Conservation (phyloP, 2,329 filamentous ascomycete genomes). For the Colletotrichum spaethianum region DNA sequence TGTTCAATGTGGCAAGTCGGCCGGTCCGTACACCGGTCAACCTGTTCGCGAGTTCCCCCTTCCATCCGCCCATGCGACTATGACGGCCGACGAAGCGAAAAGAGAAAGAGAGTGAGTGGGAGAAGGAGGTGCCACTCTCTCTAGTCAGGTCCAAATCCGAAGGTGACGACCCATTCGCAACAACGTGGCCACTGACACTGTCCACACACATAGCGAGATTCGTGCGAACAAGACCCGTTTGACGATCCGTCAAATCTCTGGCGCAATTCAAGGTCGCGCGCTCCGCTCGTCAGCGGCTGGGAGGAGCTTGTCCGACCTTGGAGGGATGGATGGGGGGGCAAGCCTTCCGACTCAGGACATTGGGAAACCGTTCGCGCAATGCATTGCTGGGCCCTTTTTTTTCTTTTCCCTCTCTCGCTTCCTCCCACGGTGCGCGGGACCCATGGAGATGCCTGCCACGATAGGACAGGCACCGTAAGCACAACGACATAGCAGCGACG, state of each 20-base stretch:
- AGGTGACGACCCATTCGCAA: constrained; percentile 10
- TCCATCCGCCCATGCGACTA: background rate
- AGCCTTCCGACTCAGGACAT: constrained; percentile 23
- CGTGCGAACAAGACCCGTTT: constrained; percentile 13
- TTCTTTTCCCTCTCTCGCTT: background rate
- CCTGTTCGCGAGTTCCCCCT: constrained; percentile 1
- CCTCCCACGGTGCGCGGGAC: background rate
- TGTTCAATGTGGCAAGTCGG: constrained; percentile 16
- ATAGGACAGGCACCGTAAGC: constrained; percentile 16
- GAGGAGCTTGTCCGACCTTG: constrained; percentile 2
- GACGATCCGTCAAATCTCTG: constrained; percentile 26
- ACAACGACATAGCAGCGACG: constrained; percentile 3
- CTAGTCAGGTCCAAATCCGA: constrained; percentile 12
- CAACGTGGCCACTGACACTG: constrained; percentile 9
- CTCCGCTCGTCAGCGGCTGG: constrained; percentile 3
- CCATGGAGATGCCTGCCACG: constrained; percentile 38
- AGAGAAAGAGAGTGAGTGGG: background rate
- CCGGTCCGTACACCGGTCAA: constrained; percentile 14
- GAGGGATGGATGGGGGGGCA: background rate
- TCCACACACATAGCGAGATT: constrained; percentile 21
- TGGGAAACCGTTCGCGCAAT: constrained; percentile 34
- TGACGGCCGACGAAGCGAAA: constrained; percentile 3
- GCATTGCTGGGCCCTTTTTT: constrained; percentile 22
- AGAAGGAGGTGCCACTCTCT: background rate
- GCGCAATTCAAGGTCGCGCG: constrained; percentile 5